Base-by-base conservation (phyloP, 352 stramenopile species). In the Pythium dissotocum region DNA sequence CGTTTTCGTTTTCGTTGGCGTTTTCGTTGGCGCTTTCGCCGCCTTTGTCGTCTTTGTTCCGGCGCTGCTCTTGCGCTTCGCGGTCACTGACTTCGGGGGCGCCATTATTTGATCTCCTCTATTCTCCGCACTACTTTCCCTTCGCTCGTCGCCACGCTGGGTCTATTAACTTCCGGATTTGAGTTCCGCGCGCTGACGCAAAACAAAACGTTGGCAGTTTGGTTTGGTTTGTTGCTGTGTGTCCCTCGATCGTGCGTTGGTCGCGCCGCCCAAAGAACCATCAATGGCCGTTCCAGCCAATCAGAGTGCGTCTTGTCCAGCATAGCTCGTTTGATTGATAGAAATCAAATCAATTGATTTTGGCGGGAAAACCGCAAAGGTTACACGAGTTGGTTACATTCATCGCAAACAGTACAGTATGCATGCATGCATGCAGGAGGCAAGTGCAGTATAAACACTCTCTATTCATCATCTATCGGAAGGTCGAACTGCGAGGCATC, bases 401-500 rank as follows among this genome's bases (percentile, higher is more conserved):
- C 21, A 24, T 24, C 21, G 7, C 4, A n/a, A 28, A 14, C 12
- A 54, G 13, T 54, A 26, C 21, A 13, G n/a, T 32, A 26, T 14
- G 7, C 12, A 32, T 9, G n/a, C 12, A 54, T 24, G 26, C 18
- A 26, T 6, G 6, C 40, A 58, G 26, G 21, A 24, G 21, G 21
- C 21, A 24, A 24, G 0, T 24, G 21, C 21, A 24, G 21, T 24
- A 24, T 24, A 24, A 24, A 24, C 21, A 24, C 21, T 53, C n/a
- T 52, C 36, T 52, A 53, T 53, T 53, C 1, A 53, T 53, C 69
- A 57, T 73, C 67, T 93, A 95, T 80, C 81, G 78, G 71, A 93
- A 94, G 32, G 85, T 95, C 64, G 88, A 84, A 65, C 86, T 95
- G 69, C 86, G 82, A 14, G 88, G 85, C 77, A 91, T 90, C 74